Evolutionary conservation across 139 green algal genomes (phyloP).

Genomic region (Auxenochlorella pyrenoidosa): DNA sequence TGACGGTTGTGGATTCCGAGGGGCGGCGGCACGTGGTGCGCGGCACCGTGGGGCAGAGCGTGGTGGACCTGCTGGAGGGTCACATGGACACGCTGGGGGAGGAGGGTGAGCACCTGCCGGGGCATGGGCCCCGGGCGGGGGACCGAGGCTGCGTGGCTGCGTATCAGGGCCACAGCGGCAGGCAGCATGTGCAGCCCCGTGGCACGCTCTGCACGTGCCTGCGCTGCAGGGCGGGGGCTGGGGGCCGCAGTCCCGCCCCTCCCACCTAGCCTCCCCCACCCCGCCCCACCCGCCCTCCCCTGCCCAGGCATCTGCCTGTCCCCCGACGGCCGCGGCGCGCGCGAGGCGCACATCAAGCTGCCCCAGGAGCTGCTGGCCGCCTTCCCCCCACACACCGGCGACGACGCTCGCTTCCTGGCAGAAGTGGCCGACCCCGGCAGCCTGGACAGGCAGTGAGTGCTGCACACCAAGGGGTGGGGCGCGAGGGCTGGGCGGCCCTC

Average conservation of each 20-base stretch:
- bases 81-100: conserved; percentile 36
- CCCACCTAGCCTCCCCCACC: not conserved
- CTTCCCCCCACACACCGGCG: not conserved
- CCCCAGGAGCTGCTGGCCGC: conserved; percentile 29
- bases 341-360: conserved; percentile 34
- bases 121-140: too few species aligned
- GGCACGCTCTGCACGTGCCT: too few species aligned
- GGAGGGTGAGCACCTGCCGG: not conserved
- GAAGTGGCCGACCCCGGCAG: conserved; percentile 7
- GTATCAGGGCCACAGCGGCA: not conserved
- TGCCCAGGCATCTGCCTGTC: conserved; percentile 43
- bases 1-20: conserved; percentile 36
- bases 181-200: not conserved
- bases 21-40: conserved; percentile 33
- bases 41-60: conserved; percentile 36
- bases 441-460: conserved; percentile 26
- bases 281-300: too few species aligned
- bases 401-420: conserved; percentile 14
- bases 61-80: conserved; percentile 40
- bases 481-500: too few species aligned
- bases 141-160: not conserved
- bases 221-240: too few species aligned
- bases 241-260: not conserved
- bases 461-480: too few species aligned
- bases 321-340: conserved; percentile 14